Conservation (phyloP, 2,329 filamentous ascomycete genomes). For the Sporothrix pseudoabietina region DNA sequence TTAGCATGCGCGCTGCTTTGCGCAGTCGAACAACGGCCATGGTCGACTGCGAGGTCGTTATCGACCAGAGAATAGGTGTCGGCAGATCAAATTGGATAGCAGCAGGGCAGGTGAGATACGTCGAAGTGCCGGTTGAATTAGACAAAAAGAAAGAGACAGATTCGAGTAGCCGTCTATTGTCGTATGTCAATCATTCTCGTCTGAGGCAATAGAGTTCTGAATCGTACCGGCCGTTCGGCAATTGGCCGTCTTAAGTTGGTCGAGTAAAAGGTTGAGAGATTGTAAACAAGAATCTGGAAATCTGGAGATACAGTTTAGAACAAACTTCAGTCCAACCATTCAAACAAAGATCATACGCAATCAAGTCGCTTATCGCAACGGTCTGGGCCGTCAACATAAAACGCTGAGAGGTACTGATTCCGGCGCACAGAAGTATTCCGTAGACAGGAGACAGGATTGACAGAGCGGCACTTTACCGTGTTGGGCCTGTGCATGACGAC, state of each 20-base stretch:
- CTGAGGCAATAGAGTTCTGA: no score
- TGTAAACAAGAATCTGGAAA: neutral
- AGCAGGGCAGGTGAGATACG: neutral
- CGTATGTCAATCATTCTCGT: no score
- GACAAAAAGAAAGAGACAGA: neutral
- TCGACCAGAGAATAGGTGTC: neutral
- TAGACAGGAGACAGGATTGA: neutral
- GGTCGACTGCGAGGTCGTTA: neutral
- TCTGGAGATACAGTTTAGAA: neutral
- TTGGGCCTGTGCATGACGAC: constrained; percentile 20
- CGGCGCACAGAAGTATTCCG: neutral
- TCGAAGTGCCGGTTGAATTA: neutral
- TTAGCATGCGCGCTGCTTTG: neutral
- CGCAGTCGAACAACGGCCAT: neutral
- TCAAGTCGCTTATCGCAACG: neutral
- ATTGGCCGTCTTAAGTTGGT: neutral
- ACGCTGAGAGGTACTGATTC: neutral
- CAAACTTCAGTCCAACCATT: neutral
- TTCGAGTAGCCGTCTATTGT: neutral
- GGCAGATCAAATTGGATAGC: neutral
- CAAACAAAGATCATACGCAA: constrained; percentile 1
- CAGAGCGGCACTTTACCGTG: neutral
- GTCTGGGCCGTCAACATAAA: neutral
- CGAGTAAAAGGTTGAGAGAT: neutral
- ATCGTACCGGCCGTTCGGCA: neutral